A percentile compares a stretch with the other conserved stretches of the same genome.
phyloP scores from a whole-genome alignment of 208 protist species.

The Leishmania amazonensis region DNA sequence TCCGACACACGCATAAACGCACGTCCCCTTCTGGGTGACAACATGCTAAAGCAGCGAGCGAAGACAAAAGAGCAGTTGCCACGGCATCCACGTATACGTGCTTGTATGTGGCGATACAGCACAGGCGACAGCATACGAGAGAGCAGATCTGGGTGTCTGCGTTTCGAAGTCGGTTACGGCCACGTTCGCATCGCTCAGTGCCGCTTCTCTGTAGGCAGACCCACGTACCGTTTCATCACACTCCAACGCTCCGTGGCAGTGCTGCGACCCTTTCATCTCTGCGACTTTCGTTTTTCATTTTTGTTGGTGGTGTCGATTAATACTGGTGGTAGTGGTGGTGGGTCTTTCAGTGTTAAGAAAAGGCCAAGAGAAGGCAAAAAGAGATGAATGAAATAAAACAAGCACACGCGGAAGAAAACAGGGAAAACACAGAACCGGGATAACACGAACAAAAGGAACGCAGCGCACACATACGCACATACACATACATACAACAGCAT shows the following conservation, averaged over 20 bases:
- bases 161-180: no score
- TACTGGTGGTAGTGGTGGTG: not conserved
- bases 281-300: not conserved
- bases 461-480: not conserved
- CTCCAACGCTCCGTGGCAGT: not conserved
- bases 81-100: not conserved
- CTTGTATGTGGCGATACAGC: not conserved
- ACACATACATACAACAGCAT: not conserved
- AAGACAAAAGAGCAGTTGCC: not conserved
- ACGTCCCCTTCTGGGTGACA: not conserved
- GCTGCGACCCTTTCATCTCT: not conserved
- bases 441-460: not conserved
- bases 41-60: not conserved
- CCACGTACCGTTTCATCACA: not conserved
- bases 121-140: not conserved
- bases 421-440: not conserved
- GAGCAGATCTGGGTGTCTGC: not conserved
- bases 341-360: not conserved
- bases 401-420: conserved; percentile 5
- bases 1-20: not conserved
- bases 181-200: not conserved
- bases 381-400: not conserved
- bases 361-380: not conserved
- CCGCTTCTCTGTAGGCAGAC: not conserved
- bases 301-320: not conserved